phyloP scores from a whole-genome alignment of 2,329 filamentous ascomycete genomes.

The Zymoseptoria ardabiliae region DNA sequence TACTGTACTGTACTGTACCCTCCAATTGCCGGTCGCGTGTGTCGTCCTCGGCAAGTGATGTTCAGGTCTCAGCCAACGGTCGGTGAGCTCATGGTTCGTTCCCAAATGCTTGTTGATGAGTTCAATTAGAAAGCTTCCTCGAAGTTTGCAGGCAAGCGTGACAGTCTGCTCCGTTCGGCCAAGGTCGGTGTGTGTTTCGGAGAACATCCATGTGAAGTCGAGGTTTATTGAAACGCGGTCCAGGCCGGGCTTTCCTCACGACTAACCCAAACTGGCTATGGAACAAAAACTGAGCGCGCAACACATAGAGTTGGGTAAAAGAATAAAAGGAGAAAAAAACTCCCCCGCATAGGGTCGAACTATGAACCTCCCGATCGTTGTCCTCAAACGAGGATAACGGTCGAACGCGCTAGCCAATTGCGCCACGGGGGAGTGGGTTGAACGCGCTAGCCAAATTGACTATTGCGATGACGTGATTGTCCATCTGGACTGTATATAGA shows the following conservation, averaged over 20 bases:
- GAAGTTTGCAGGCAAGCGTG: not conserved
- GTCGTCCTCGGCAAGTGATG: not conserved
- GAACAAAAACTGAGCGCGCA: too few relatives aligned
- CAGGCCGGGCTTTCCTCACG: too few relatives aligned
- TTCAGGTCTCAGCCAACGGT: not conserved
- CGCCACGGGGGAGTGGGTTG: slow-evolving; percentile 8
- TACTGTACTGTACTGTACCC: too few relatives aligned
- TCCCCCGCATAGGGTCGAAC: slow-evolving; percentile 16
- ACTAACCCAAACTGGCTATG: too few relatives aligned
- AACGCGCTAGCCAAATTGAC: not conserved
- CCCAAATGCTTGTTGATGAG: not conserved
- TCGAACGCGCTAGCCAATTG: slow-evolving; percentile 22
- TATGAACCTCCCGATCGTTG: slow-evolving; percentile 15
- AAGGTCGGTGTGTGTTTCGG: not conserved
- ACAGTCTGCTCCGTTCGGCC: not conserved
- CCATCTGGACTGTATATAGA: not conserved
- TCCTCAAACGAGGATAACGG: slow-evolving; percentile 10
- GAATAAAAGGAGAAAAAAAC: not conserved
- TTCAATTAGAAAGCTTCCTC: not conserved
- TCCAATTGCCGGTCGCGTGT: too few relatives aligned
- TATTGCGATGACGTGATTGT: not conserved
- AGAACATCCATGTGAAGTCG: not conserved
- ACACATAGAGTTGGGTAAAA: too few relatives aligned
- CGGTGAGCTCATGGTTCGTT: not conserved
- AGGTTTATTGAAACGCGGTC: not conserved